phyloP scores from a whole-genome alignment of 352 stramenopile species.

The Pythium phragmiticola region DNA sequence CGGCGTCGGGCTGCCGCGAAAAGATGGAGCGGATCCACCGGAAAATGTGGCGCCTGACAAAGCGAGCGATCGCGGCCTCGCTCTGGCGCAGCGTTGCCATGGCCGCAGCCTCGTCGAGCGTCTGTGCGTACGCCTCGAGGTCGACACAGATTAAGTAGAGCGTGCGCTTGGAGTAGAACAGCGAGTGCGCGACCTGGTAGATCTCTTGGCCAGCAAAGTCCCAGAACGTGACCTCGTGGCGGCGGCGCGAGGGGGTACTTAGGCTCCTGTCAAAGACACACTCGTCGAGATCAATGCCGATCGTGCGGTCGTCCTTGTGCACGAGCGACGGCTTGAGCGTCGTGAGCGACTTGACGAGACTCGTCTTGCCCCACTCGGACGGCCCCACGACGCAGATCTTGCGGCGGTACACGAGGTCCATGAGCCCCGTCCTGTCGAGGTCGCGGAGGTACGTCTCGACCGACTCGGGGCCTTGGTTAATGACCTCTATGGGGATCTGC shows the following conservation, averaged over 20 bases:
- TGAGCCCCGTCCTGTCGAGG: conserved; percentile 4
- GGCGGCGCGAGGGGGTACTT: too few species aligned
- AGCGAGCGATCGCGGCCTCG: conserved; percentile 4
- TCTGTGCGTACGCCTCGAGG: neutral
- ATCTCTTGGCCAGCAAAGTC: conserved; percentile 8
- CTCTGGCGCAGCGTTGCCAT: too few species aligned
- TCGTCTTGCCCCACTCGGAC: conserved; percentile 36
- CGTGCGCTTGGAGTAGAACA: conserved; percentile 4
- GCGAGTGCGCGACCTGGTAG: neutral
- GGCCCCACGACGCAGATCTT: conserved; percentile 38
- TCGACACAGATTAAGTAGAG: neutral
- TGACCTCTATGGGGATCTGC: conserved; percentile 21
- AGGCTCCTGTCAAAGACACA: conserved; percentile 21
- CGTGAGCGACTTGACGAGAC: conserved; percentile 35
- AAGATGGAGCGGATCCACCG: conserved; percentile 21
- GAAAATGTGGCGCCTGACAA: conserved; percentile 9
- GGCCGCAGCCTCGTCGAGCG: too few species aligned
- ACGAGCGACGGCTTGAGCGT: conserved; percentile 19
- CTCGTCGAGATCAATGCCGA: conserved; percentile 36
- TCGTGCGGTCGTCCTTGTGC: conserved; percentile 28
- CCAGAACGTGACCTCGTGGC: neutral
- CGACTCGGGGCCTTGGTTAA: conserved; percentile 13
- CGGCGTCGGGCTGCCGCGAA: conserved; percentile 14
- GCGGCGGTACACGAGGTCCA: conserved; percentile 22
- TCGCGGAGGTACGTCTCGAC: conserved; percentile 24